Conservation (phyloP, 1,284 basidiomycete genomes). For the Sporisorium reilianum region DNA sequence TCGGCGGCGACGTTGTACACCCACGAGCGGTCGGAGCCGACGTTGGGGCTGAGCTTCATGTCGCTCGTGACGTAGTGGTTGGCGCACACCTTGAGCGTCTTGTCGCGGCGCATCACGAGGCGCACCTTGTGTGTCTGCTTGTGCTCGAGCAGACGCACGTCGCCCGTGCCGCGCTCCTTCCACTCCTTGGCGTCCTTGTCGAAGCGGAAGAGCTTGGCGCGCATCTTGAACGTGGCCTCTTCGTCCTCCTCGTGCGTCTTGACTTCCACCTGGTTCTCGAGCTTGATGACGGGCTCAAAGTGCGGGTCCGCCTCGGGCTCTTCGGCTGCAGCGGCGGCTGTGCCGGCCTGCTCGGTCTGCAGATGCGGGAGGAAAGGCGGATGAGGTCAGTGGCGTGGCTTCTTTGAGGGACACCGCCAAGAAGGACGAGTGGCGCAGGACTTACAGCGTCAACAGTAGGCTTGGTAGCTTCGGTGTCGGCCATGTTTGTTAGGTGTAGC, state of each 20-base stretch:
- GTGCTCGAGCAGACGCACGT: slow-evolving; percentile 74
- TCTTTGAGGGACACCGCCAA: too few relatives aligned
- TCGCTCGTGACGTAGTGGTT: slow-evolving; percentile 92
- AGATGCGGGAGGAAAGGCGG: background rate
- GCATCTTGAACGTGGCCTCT: slow-evolving; percentile 95
- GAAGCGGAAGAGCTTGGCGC: slow-evolving; percentile 98
- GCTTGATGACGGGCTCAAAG: slow-evolving; percentile 95
- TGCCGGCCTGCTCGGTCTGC: slow-evolving; percentile 43
- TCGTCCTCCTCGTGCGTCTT: slow-evolving; percentile 98
- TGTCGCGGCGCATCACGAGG: slow-evolving; percentile 99
- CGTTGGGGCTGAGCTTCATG: slow-evolving; percentile 96
- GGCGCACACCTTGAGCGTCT: slow-evolving; percentile 99
- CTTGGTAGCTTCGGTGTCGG: slow-evolving; percentile 55
- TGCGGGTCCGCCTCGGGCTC: slow-evolving; percentile 90
- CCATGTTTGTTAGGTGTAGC: slow-evolving; percentile 27
- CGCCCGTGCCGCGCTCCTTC: slow-evolving; percentile 83
- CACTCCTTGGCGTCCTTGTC: slow-evolving; percentile 84
- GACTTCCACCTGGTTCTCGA: slow-evolving; percentile 93
- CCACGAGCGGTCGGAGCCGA: slow-evolving; percentile 99
- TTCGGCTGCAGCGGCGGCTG: slow-evolving; percentile 68
- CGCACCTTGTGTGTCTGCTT: slow-evolving; percentile 89
- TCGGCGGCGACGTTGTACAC: slow-evolving; percentile 94
- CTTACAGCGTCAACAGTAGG: slow-evolving; percentile 53
- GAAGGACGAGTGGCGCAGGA: background rate
- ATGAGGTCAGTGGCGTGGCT: slow-evolving; percentile 1